A percentile compares a stretch with the other conserved stretches of the same genome.
Evolutionary conservation across 1,284 basidiomycete species (phyloP).

Genomic region (Marasmius fiardii): DNA sequence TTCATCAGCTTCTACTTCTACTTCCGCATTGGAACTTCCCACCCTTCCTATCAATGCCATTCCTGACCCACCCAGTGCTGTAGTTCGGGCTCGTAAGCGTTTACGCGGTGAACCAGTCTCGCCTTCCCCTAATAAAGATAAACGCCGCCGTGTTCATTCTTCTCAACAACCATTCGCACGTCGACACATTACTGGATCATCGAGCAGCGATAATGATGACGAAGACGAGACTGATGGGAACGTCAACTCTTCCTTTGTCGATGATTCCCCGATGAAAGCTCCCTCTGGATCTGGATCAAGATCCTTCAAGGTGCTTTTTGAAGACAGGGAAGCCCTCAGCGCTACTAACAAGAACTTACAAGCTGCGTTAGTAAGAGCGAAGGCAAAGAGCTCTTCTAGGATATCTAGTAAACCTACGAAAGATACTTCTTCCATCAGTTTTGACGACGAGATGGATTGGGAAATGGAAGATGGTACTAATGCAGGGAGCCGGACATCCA

Average conservation of each 20-base stretch:
- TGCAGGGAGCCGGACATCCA: neutral
- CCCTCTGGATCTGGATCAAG: slow-evolving; percentile 45
- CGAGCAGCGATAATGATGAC: slow-evolving; percentile 36
- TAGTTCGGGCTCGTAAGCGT: slow-evolving; percentile 72
- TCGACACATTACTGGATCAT: slow-evolving; percentile 19
- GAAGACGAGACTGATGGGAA: slow-evolving; percentile 33
- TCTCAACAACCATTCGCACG: slow-evolving; percentile 25
- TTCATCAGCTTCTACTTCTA: slow-evolving; percentile 22
- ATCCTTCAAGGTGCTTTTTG: slow-evolving; percentile 65
- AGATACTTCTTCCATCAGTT: neutral
- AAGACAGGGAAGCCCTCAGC: slow-evolving; percentile 40
- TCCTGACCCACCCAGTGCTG: slow-evolving; percentile 34
- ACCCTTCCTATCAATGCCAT: neutral
- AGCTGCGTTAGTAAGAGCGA: slow-evolving; percentile 11
- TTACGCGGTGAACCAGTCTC: slow-evolving; percentile 77
- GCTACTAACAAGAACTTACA: slow-evolving; percentile 11
- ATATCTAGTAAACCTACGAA: slow-evolving; percentile 6
- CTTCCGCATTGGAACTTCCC: slow-evolving; percentile 14
- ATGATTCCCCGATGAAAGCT: slow-evolving; percentile 67
- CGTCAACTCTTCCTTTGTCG: slow-evolving; percentile 50
- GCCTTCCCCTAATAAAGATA: slow-evolving; percentile 73
- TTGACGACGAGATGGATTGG: slow-evolving; percentile 13
- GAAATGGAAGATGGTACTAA: neutral
- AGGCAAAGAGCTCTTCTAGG: slow-evolving; percentile 6
- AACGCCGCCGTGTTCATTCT: slow-evolving; percentile 50